Base-by-base conservation (phyloP, 352 stramenopile genomes). In the Pythium diclinum region DNA sequence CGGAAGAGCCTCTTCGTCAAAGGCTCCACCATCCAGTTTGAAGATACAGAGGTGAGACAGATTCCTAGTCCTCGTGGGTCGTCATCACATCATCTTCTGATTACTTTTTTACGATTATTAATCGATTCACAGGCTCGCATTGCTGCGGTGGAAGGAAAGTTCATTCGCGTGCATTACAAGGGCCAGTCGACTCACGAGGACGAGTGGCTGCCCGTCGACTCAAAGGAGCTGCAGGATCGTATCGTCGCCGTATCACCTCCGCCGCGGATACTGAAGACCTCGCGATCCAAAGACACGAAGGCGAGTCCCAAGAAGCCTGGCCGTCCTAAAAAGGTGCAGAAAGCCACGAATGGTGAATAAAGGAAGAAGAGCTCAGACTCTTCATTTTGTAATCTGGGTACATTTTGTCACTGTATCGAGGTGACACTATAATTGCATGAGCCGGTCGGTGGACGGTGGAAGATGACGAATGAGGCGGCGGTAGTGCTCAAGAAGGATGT, bases 131-230 rank as follows among this genome's bases (percentile, higher is more conserved):
- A 92, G 82, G 85, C 81, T 3, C 85, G 82, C 53, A 71, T 94
- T 23, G 77, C 71, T 2, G 83, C 81, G 1, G 76, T 94, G 6
- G 76, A 91, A 40, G 83, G 84, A 68, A 85, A 87, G 34, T 89
- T 81, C 47, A 80, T 92, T 58, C 83, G 85, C 16, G 68, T 94
- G 8, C 85, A 92, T 49, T 92, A 92, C 71, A 92, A 92, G 69
- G 82, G 83, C 38, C 76, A 88, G 56, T 88, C 80, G 44, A 59
- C 63, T 30, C 72, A 91, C 52, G 77, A 83, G 30, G 84, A 92
- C 59, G 84, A 92, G 63, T 92, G 84, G 84, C 67, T 92, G 16
- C 57, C 76, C 13, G 66, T 87, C 23, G 57, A 71, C 34, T 71
- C 64, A 0, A 61, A 65, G 36, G 64, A 47, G 4, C 58, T 71